phyloP scores from a whole-genome alignment of 1,139 yeast genomes.

The Yamadazyma atlantica region DNA sequence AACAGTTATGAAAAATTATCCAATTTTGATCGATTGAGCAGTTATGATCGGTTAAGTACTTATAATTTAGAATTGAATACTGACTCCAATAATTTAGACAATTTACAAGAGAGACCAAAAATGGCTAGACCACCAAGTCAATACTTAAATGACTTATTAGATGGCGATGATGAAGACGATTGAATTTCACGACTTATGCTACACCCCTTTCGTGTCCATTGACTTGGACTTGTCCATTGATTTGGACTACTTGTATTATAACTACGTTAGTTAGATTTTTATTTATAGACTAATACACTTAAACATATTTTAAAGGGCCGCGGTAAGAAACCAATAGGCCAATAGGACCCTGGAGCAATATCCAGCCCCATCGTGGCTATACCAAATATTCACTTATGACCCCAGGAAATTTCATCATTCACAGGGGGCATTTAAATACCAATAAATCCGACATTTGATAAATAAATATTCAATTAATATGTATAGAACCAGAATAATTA shows the following conservation, averaged over 20 bases:
- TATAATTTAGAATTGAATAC: constrained; percentile 1
- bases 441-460: constrained; percentile 1
- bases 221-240: not conserved
- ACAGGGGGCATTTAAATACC: not conserved
- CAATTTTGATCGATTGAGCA: not conserved
- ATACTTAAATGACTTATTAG: constrained; percentile 28
- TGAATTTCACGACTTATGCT: not conserved
- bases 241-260: no score
- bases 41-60: no score
- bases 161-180: constrained; percentile 1
- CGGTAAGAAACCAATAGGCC: not conserved
- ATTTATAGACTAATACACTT: not conserved
- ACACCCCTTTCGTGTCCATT: not conserved
- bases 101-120: not conserved
- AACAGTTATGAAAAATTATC: not conserved
- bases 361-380: not conserved
- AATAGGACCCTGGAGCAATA: not conserved
- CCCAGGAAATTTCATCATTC: constrained; percentile 9
- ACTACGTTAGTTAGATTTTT: not conserved
- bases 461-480: constrained; percentile 1
- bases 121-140: constrained; percentile 31
- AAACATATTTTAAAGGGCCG: no score
- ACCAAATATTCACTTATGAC: not conserved
- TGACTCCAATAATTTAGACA: not conserved
- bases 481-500: constrained; percentile 9